Percentiles rank a stretch among this genome's conserved stretches.
These are phyloP conservation scores for Podospora sp. DNA, from an alignment of 495 filamentous ascomycete species.

Conservation along the genomic window DNA sequence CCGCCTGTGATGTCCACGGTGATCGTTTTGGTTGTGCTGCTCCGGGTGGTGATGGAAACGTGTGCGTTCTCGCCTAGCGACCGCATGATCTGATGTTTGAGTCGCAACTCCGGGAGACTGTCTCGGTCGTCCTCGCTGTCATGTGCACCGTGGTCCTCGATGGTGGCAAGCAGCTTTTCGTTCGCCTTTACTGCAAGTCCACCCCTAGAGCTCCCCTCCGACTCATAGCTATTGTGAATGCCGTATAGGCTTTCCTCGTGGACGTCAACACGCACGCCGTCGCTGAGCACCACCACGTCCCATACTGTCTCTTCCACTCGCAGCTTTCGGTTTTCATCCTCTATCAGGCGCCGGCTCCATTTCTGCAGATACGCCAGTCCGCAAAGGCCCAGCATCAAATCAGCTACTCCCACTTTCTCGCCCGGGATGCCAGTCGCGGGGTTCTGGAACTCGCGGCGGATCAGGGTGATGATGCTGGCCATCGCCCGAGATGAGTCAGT, in stretches of 20 bases:
- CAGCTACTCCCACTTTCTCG: slow-evolving; percentile 65
- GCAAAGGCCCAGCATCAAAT: slow-evolving; percentile 67
- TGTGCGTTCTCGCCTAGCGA: slow-evolving; percentile 51
- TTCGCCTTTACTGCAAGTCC: slow-evolving; percentile 23
- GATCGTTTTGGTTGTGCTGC: slow-evolving; percentile 67
- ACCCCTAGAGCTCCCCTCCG: slow-evolving; percentile 26
- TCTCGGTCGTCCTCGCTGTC: slow-evolving; percentile 45
- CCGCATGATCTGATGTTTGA: slow-evolving; percentile 49
- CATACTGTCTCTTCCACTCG: slow-evolving; percentile 67
- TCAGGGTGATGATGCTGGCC: slow-evolving; percentile 73
- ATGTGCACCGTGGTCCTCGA: slow-evolving; percentile 46
- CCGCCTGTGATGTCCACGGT: slow-evolving; percentile 73
- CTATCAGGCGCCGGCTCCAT: slow-evolving; percentile 63
- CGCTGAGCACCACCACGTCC: slow-evolving; percentile 77
- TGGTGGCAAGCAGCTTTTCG: slow-evolving; percentile 46
- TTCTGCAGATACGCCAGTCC: slow-evolving; percentile 73
- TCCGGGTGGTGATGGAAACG: slow-evolving; percentile 67
- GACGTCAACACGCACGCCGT: slow-evolving; percentile 64
- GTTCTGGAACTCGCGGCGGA: slow-evolving; percentile 70
- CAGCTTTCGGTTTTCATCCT: slow-evolving; percentile 55
- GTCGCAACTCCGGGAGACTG: slow-evolving; percentile 42
- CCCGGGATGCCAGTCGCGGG: slow-evolving; percentile 59
- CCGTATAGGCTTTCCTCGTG: slow-evolving; percentile 45
- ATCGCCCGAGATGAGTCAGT: slow-evolving; percentile 82
- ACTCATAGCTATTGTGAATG: slow-evolving; percentile 31